Conservation (phyloP, 176 grass and related monocot genomes). For the Bonia amplexicaulis region DNA sequence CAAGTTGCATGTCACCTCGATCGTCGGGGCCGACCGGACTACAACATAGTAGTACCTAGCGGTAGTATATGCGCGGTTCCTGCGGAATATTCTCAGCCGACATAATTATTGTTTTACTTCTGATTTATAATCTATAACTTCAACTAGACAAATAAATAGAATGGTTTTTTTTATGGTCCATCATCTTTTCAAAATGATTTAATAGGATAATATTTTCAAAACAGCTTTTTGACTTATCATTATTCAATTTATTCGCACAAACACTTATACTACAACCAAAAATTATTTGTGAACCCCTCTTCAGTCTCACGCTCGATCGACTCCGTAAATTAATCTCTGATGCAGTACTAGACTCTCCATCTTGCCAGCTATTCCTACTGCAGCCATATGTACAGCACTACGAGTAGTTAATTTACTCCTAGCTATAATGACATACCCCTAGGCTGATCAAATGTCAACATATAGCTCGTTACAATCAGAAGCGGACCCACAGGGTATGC, state of each 20-base stretch:
- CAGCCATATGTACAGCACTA: neutral
- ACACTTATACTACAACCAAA: fast-evolving
- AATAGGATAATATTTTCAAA: fast-evolving
- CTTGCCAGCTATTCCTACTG: constrained; percentile 2
- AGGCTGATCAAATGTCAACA: neutral
- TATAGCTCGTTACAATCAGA: neutral
- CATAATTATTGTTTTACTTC: no score
- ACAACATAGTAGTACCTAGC: no score
- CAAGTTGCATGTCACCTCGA: neutral
- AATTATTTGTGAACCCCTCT: neutral
- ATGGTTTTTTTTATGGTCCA: no score
- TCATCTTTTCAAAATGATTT: no score
- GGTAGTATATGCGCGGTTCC: no score
- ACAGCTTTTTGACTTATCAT: no score
- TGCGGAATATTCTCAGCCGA: neutral
- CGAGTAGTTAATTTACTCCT: neutral
- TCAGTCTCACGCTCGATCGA: no score
- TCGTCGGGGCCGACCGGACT: neutral
- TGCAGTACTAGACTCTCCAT: neutral
- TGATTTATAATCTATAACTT: no score
- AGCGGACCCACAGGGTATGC: no score
- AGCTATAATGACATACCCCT: neutral
- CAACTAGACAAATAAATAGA: no score
- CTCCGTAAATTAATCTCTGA: neutral
- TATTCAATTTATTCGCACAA: no score